Evolutionary conservation across 2,329 filamentous ascomycete species (phyloP).

Genomic region (Decorospora gaudefroyi): DNA sequence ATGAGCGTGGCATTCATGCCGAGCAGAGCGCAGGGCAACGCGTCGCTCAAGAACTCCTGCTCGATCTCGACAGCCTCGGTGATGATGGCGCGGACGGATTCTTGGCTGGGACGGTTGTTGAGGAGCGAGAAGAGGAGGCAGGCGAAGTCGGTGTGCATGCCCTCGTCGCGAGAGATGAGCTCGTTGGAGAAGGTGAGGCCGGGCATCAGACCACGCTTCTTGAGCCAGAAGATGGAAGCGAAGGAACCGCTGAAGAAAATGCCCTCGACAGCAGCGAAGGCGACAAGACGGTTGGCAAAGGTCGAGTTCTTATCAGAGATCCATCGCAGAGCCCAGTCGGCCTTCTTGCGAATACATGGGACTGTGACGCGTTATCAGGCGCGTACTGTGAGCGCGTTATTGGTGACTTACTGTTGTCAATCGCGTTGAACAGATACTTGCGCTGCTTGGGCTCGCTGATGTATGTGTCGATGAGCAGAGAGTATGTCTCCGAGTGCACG

Average conservation of each 20-base stretch:
- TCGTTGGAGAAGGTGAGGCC: constrained; percentile 99
- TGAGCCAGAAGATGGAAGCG: constrained; percentile 99
- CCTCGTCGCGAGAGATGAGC: constrained; percentile 98
- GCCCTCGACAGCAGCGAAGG: constrained; percentile 96
- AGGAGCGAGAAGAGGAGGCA: constrained; percentile 98
- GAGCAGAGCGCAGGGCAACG: constrained; percentile 86
- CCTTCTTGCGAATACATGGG: constrained; percentile 97
- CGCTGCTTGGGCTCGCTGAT: constrained; percentile 97
- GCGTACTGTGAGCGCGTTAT: constrained; percentile 8
- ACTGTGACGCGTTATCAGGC: constrained; percentile 60
- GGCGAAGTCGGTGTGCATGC: constrained; percentile 98
- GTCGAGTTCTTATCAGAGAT: constrained; percentile 92
- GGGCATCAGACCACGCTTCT: constrained; percentile 99
- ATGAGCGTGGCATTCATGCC: constrained; percentile 98
- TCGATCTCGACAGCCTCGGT: constrained; percentile 92
- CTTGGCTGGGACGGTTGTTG: constrained; percentile 83
- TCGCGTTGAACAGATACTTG: constrained; percentile 94
- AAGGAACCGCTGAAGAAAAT: constrained; percentile 99
- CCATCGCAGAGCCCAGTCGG: constrained; percentile 95
- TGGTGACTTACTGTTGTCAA: constrained; percentile 80
- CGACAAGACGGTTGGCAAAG: constrained; percentile 92
- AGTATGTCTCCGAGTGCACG: constrained; percentile 99
- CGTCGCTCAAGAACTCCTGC: constrained; percentile 97
- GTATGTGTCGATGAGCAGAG: constrained; percentile 97
- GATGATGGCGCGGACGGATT: constrained; percentile 85